Conservation (phyloP, 257 asterid genomes). For the Solanum stenotomum region DNA sequence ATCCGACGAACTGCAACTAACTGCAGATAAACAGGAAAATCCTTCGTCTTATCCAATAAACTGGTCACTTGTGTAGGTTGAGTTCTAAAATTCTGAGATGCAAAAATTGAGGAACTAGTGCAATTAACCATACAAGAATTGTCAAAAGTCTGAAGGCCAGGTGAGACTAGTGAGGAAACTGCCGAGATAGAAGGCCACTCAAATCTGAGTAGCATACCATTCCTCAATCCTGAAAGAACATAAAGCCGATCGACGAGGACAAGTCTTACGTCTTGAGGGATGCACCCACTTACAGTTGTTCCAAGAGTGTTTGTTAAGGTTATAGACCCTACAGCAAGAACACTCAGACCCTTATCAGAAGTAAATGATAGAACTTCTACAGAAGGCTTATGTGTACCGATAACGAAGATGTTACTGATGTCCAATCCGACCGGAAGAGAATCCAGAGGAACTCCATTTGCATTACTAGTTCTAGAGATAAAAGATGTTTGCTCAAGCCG, state of each 20-base stretch:
- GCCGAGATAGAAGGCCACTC: conserved; percentile 78
- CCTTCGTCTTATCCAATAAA: conserved; percentile 37
- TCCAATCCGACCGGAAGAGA: conserved; percentile 24
- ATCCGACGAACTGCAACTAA: conserved; percentile 92
- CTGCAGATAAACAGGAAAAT: conserved; percentile 57
- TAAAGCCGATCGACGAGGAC: conserved; percentile 77
- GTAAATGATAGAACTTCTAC: conserved; percentile 75
- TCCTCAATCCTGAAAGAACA: conserved; percentile 89
- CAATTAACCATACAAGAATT: conserved; percentile 32
- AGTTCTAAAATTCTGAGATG: conserved; percentile 25
- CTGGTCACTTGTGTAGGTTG: conserved; percentile 17
- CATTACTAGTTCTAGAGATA: conserved; percentile 21
- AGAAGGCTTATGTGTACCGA: conserved; percentile 96
- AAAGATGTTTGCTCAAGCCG: conserved; percentile 21
- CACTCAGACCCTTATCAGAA: conserved; percentile 52
- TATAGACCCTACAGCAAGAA: conserved; percentile 66
- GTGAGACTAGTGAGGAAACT: conserved; percentile 19
- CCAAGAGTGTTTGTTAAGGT: conserved; percentile 70
- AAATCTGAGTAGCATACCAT: conserved; percentile 97
- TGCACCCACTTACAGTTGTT: conserved; percentile 69
- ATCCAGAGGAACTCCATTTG: conserved; percentile 16
- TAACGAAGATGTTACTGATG: conserved; percentile 41
- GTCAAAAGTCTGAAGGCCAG: conserved; percentile 24
- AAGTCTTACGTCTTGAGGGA: conserved; percentile 93
- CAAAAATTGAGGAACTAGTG: conserved; percentile 13